Evolutionary conservation across 176 grass and related monocot genomes (phyloP).

Genomic region (Paspalum vaginatum): DNA sequence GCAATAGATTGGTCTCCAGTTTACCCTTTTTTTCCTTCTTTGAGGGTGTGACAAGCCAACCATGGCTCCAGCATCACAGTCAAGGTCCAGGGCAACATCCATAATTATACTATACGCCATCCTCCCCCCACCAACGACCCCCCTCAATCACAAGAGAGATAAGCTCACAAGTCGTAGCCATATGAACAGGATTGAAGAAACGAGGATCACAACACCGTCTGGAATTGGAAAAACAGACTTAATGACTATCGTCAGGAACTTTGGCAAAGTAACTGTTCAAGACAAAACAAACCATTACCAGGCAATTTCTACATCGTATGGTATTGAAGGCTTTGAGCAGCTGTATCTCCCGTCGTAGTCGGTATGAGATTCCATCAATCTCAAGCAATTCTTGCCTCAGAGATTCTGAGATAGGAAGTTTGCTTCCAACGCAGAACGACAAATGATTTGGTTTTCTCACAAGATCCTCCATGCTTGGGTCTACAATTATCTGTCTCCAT

Average conservation of each 20-base stretch:
- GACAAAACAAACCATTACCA: slow-evolving; percentile 54
- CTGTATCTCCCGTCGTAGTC: slow-evolving; percentile 77
- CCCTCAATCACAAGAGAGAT: background rate
- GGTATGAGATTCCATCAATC: slow-evolving; percentile 90
- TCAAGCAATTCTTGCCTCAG: slow-evolving; percentile 86
- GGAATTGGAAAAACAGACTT: slow-evolving; percentile 14
- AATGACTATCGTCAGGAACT: background rate
- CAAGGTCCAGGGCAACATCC: too few species aligned
- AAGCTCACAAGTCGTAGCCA: slow-evolving; percentile 9
- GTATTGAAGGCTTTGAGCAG: slow-evolving; percentile 84
- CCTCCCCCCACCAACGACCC: too few species aligned
- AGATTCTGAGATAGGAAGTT: slow-evolving; percentile 69
- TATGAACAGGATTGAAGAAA: slow-evolving; percentile 24
- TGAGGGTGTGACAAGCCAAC: too few species aligned
- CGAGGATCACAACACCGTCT: slow-evolving; percentile 8
- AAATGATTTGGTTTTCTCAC: slow-evolving; percentile 69
- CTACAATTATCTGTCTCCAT: slow-evolving; percentile 76
- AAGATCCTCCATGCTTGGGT: slow-evolving; percentile 70
- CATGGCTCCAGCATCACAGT: too few species aligned
- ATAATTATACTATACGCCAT: too few species aligned
- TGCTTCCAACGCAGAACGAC: slow-evolving; percentile 87
- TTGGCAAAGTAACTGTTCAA: slow-evolving; percentile 24
- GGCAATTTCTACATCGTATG: slow-evolving; percentile 73
- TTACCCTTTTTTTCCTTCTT: too few species aligned
- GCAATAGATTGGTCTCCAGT: too few species aligned